Percentiles rank a stretch among this genome's conserved stretches.
These are phyloP conservation scores for Sisymbrium irio DNA, from an alignment of 345 rosid genomes.

Conservation along the genomic window DNA sequence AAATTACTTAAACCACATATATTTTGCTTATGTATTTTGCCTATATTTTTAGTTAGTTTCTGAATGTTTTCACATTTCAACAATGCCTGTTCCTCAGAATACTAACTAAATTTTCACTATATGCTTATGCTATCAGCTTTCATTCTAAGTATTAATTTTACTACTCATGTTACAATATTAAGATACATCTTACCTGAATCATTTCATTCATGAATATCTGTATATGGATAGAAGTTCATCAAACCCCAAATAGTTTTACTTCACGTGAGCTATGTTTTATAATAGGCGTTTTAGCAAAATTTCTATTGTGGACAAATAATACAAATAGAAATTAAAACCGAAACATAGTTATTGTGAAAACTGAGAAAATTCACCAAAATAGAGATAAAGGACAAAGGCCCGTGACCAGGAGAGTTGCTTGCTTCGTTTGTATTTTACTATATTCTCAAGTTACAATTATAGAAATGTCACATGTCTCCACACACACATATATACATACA, in stretches of 20 bases:
- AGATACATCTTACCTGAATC: background rate
- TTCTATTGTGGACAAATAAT: background rate
- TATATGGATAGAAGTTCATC: background rate
- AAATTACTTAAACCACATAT: background rate
- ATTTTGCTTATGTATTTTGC: too few relatives aligned
- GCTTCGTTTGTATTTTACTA: slow-evolving; percentile 22
- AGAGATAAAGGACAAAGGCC: slow-evolving; percentile 24
- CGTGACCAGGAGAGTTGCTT: slow-evolving; percentile 31
- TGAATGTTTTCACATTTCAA: background rate
- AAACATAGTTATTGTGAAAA: slow-evolving; percentile 17
- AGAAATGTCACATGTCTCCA: slow-evolving; percentile 18
- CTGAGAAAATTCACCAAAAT: slow-evolving; percentile 14
- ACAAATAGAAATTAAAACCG: background rate
- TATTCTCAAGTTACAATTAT: slow-evolving; percentile 15
- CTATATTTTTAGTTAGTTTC: background rate
- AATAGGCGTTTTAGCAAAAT: background rate
- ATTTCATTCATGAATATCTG: background rate
- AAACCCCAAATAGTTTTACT: background rate
- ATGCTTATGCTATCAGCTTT: background rate
- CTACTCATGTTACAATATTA: background rate
- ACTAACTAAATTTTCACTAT: background rate
- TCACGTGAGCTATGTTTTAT: background rate
- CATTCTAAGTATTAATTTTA: background rate
- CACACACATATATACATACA: background rate
- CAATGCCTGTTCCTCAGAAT: background rate